Percentiles rank a stretch among this genome's conserved stretches.
Conservation (phyloP, 2,329 filamentous ascomycete species). For the Kalaharituber pfeilii region DNA sequence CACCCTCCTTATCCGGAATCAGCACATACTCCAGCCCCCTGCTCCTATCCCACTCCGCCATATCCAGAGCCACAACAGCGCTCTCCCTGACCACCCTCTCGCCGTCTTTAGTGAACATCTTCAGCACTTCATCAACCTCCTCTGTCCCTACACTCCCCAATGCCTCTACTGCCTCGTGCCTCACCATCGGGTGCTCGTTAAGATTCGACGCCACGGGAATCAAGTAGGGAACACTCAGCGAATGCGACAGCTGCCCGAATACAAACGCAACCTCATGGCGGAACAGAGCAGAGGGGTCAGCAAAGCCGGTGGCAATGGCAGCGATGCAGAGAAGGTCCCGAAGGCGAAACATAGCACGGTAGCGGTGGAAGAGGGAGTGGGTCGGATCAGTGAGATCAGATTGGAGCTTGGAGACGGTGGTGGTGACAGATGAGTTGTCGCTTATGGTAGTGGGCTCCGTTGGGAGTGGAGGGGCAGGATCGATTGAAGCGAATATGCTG, state of each 20-base stretch:
- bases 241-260: slow-evolving; percentile 88
- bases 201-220: slow-evolving; percentile 59
- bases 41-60: slow-evolving; percentile 90
- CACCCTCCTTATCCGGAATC: slow-evolving; percentile 47
- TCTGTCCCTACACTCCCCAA: slow-evolving; percentile 87
- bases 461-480: slow-evolving; percentile 79
- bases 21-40: slow-evolving; percentile 82
- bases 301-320: slow-evolving; percentile 69
- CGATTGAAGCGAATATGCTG: slow-evolving; percentile 89
- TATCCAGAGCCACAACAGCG: slow-evolving; percentile 85
- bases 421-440: no score
- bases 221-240: slow-evolving; percentile 87
- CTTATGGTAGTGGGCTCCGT: no score
- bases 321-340: slow-evolving; percentile 81
- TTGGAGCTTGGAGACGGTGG: slow-evolving; percentile 57
- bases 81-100: slow-evolving; percentile 91
- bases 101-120: slow-evolving; percentile 64
- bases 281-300: slow-evolving; percentile 78
- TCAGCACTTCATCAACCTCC: slow-evolving; percentile 73
- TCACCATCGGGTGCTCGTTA: slow-evolving; percentile 84
- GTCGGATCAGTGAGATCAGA: slow-evolving; percentile 59
- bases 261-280: slow-evolving; percentile 97
- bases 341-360: slow-evolving; percentile 94
- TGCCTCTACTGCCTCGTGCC: slow-evolving; percentile 92
- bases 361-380: slow-evolving; percentile 72